These are phyloP conservation scores for Pyrus hybrid DNA, from an alignment of 331 rosid genomes.

Conservation along the genomic window DNA sequence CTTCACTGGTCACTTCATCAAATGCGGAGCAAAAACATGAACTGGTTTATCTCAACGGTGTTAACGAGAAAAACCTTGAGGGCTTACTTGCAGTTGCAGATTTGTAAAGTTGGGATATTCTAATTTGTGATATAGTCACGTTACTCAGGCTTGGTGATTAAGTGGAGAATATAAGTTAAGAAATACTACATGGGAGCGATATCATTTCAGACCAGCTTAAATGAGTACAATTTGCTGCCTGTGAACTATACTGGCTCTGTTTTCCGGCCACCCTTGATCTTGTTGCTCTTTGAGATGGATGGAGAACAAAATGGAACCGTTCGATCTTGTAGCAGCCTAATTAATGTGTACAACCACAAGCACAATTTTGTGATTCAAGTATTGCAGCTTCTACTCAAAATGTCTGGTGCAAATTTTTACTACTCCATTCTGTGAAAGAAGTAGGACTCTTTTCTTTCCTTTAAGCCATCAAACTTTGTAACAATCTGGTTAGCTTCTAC, in stretches of 20 bases:
- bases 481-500: background rate
- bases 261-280: background rate
- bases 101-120: constrained; percentile 13
- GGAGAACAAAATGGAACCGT: background rate
- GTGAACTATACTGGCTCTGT: background rate
- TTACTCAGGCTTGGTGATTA: background rate
- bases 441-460: background rate
- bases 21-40: constrained; percentile 11
- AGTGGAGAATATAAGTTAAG: background rate
- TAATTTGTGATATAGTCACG: constrained; percentile 11
- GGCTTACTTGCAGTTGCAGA: constrained; percentile 19
- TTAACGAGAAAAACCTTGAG: constrained; percentile 11
- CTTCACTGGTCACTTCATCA: constrained; percentile 16
- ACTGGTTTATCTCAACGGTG: constrained; percentile 6
- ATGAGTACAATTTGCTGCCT: background rate
- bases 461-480: too few relatives aligned
- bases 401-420: background rate
- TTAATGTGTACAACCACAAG: background rate
- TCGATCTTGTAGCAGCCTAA: background rate
- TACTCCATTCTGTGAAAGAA: background rate
- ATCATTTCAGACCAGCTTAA: background rate
- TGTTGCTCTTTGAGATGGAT: background rate
- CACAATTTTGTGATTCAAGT: background rate
- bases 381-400: background rate
- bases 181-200: background rate